phyloP scores from a whole-genome alignment of 2,329 filamentous ascomycete genomes.

The Graphiopsis chlorocephala region DNA sequence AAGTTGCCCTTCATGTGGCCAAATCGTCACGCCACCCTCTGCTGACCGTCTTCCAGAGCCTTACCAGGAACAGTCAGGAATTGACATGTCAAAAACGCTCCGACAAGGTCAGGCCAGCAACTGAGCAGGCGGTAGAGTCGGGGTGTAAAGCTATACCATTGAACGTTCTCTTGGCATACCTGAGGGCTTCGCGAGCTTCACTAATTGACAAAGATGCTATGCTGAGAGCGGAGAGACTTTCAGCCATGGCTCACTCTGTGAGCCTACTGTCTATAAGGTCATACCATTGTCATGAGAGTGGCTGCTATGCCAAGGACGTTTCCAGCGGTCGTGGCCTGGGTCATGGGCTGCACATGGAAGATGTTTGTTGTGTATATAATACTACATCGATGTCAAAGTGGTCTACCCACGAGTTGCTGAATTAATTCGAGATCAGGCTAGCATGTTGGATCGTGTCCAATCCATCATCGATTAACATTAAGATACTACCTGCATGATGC shows the following conservation, averaged over 20 bases:
- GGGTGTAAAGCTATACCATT: background rate
- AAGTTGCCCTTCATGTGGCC: background rate
- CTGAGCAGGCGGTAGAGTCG: background rate
- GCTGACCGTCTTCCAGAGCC: background rate
- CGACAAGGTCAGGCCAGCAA: background rate
- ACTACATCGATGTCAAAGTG: background rate
- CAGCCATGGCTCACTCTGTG: background rate
- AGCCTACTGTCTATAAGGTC: background rate
- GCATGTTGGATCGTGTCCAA: background rate
- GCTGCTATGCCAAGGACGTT: background rate
- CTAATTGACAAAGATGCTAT: too few species aligned
- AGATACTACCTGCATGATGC: background rate
- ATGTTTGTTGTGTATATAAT: background rate
- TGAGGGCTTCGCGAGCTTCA: background rate
- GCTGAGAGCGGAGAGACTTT: background rate
- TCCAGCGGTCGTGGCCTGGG: background rate
- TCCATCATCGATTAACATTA: background rate
- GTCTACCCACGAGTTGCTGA: background rate
- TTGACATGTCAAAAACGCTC: background rate
- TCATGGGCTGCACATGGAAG: background rate
- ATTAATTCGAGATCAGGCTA: background rate
- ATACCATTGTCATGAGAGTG: conserved; percentile 10
- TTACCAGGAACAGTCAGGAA: background rate
- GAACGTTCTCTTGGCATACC: background rate
- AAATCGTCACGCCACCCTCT: background rate